Conservation (phyloP, 2,329 filamentous ascomycete genomes). For the Fusarium camptoceras region DNA sequence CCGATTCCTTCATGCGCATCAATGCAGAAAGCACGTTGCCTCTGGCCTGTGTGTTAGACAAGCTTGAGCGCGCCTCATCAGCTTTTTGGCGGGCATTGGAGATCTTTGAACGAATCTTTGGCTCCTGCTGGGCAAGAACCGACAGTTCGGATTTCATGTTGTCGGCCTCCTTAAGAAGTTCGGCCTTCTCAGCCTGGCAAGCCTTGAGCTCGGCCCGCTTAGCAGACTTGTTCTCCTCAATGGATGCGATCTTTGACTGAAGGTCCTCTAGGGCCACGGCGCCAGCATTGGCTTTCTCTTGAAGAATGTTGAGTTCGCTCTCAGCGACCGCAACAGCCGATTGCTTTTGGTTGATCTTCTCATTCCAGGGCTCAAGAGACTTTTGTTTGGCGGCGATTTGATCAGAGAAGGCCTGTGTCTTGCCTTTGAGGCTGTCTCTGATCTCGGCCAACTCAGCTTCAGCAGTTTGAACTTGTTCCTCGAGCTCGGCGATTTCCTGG, state of each 20-base stretch:
- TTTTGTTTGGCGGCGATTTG: constrained; percentile 94
- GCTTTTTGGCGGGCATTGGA: constrained; percentile 94
- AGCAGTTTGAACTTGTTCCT: constrained; percentile 79
- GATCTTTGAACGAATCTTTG: constrained; percentile 83
- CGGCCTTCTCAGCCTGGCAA: constrained; percentile 77
- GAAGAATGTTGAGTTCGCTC: constrained; percentile 91
- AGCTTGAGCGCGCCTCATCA: constrained; percentile 91
- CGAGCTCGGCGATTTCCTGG: constrained; percentile 79
- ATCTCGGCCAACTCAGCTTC: constrained; percentile 87
- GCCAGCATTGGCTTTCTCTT: constrained; percentile 89
- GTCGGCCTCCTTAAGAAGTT: constrained; percentile 79
- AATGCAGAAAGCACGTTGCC: constrained; percentile 91
- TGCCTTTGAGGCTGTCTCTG: constrained; percentile 89
- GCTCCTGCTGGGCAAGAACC: constrained; percentile 80
- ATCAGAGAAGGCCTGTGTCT: constrained; percentile 94
- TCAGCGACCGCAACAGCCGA: constrained; percentile 94
- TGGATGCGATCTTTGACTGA: constrained; percentile 79
- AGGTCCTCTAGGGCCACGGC: constrained; percentile 86
- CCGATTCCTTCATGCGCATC: constrained; percentile 95
- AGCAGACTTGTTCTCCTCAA: constrained; percentile 75
- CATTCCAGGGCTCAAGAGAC: constrained; percentile 93
- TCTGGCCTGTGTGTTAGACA: constrained; percentile 90
- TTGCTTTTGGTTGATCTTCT: constrained; percentile 96
- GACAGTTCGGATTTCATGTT: constrained; percentile 79
- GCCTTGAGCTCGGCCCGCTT: constrained; percentile 82